Base-by-base conservation (phyloP, 352 stramenopile species). In the Globisporangium takayamanum region DNA sequence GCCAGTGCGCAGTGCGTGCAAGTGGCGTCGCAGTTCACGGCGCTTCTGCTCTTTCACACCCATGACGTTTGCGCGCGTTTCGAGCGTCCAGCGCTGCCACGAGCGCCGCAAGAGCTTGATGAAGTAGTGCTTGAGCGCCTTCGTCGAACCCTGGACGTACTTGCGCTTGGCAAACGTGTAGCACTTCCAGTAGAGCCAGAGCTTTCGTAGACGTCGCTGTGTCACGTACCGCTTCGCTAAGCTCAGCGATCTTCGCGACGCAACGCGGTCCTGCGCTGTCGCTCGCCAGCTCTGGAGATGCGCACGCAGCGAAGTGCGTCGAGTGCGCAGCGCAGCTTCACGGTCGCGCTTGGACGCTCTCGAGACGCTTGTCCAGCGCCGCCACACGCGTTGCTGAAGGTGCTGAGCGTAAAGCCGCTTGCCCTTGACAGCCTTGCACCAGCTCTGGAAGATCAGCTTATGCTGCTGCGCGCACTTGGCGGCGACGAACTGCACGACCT, bases 181-280 rank as follows among this genome's bases (percentile, higher is more conserved):
- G 20, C 80, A 80, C 47, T 88, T 91, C 85, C 85, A 94, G 47
- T 89, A 66, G 48, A 75, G 59, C 85, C 85, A 94, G 6, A 91
- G 52, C 36, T 90, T 91, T 7, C 76, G 76, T 30, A 90, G 62
- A 0, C 72, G 66, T 3, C 73, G 64, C 22, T 84, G 83, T 33
- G 83, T 84, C 3, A 88, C 66, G 59, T 88, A 87, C 5, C 83
- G 60, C 33, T 77, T 80, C 1, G 77, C 80, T 2, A 92, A 37
- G 8, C 56, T 77, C 1, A 90, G 53, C 3, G 83, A 75, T 12
- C 83, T 61, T 48, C 74, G 67, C 14, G 59, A 73, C 7, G 64
- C 64, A 0, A 71, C 58, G 52, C 63, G 64, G 18, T 87, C 73
- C 2, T 59, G 63, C 11, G 73, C 69, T 8, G 68, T 67, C 6